Evolutionary conservation across 148 eudicot genomes (phyloP).

Genomic region (Rhododendron griersonianum): DNA sequence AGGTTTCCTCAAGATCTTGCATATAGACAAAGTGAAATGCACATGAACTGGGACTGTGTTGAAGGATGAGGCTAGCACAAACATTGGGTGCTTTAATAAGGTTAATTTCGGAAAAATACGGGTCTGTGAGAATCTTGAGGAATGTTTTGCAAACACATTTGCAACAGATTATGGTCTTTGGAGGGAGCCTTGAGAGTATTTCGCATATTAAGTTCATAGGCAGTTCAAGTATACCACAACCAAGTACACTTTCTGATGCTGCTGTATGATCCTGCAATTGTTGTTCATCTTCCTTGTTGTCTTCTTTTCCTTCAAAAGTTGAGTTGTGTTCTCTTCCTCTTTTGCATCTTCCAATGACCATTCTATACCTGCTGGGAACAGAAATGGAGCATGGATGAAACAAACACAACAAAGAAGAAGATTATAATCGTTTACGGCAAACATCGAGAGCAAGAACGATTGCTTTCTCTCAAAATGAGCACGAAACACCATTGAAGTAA

Average conservation of each 20-base stretch:
- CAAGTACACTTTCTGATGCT: neutral
- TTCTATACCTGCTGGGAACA: neutral
- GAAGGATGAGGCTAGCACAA: constrained; percentile 18
- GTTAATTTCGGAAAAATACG: constrained; percentile 23
- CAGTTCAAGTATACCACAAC: constrained; percentile 18
- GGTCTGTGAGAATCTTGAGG: constrained; percentile 26
- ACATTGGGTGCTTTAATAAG: constrained; percentile 15
- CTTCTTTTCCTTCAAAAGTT: neutral
- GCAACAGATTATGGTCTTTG: constrained; percentile 22
- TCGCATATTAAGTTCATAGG: constrained; percentile 17
- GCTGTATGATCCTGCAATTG: neutral
- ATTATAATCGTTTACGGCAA: neutral
- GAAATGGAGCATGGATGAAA: neutral
- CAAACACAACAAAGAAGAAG: neutral
- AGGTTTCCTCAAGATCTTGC: constrained; percentile 12
- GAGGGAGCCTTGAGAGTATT: constrained; percentile 27
- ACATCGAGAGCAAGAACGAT: neutral
- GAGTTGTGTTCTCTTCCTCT: neutral
- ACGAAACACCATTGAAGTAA: neutral
- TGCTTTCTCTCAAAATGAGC: neutral
- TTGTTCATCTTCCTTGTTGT: neutral
- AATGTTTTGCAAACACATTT: constrained; percentile 27
- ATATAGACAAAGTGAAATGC: constrained; percentile 7
- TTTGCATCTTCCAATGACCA: neutral
- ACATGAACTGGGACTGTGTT: neutral